These are phyloP conservation scores for Astrothelium macrocarpum DNA, from an alignment of 495 filamentous ascomycete species.

Conservation along the genomic window DNA sequence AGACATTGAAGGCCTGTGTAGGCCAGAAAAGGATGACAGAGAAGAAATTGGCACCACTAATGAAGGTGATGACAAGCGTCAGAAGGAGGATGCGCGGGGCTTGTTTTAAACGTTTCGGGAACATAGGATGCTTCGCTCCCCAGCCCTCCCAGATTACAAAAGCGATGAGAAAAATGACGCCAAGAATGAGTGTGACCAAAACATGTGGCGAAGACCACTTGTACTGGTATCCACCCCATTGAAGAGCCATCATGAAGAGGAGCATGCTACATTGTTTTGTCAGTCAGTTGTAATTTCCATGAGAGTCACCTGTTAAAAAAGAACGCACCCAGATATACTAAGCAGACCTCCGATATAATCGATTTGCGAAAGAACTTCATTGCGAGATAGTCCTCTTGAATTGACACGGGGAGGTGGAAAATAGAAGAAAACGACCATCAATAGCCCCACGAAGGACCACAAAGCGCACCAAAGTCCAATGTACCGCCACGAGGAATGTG, in stretches of 20 bases:
- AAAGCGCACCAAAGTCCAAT: slow-evolving; percentile 52
- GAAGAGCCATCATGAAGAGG: slow-evolving; percentile 52
- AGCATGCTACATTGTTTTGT: slow-evolving; percentile 21
- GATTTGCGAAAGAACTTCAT: slow-evolving; percentile 46
- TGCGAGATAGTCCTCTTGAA: slow-evolving; percentile 39
- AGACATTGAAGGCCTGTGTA: slow-evolving; percentile 64
- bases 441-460: slow-evolving; percentile 52
- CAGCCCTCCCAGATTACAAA: slow-evolving; percentile 55
- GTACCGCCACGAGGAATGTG: slow-evolving; percentile 52
- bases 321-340: slow-evolving; percentile 50
- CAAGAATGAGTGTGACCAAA: slow-evolving; percentile 50
- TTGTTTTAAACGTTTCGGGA: slow-evolving; percentile 52
- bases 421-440: slow-evolving; percentile 56
- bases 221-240: slow-evolving; percentile 62
- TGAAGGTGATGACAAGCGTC: slow-evolving; percentile 62
- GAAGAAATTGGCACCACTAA: slow-evolving; percentile 68
- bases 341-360: slow-evolving; percentile 60
- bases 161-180: slow-evolving; percentile 41
- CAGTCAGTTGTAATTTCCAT: not conserved
- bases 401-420: slow-evolving; percentile 54
- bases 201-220: slow-evolving; percentile 49
- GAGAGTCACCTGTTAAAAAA: not conserved
- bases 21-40: slow-evolving; percentile 67
- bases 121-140: slow-evolving; percentile 54
- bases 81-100: slow-evolving; percentile 53